Conservation (phyloP, 257 asterid species). For the Solanum piurae region DNA sequence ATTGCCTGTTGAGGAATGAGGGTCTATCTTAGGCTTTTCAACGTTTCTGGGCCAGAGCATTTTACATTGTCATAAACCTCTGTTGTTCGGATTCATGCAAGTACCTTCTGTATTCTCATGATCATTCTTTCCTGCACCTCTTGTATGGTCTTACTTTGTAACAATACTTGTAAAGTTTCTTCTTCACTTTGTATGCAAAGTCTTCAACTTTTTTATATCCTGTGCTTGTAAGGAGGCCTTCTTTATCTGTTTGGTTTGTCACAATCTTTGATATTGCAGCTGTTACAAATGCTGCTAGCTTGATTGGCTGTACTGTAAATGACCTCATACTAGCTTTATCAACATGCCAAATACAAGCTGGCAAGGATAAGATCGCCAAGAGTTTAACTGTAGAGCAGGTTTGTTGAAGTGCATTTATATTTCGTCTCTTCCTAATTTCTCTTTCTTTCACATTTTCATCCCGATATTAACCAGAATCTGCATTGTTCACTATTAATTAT, state of each 20-base stretch:
- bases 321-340: conserved; percentile 72
- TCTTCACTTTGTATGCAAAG: neutral
- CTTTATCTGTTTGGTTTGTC: neutral
- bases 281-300: conserved; percentile 56
- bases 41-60: neutral
- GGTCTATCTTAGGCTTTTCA: neutral
- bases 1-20: neutral
- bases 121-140: neutral
- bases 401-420: neutral
- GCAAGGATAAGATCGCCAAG: conserved; percentile 51
- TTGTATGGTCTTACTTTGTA: neutral
- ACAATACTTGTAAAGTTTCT: neutral
- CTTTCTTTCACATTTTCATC: conserved; percentile 1
- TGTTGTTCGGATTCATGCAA: neutral
- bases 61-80: neutral
- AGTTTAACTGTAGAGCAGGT: conserved; percentile 73
- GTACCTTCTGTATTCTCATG: neutral
- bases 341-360: conserved; percentile 52
- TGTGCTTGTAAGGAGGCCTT: neutral
- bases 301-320: conserved; percentile 68
- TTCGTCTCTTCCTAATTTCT: neutral
- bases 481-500: neutral
- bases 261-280: conserved; percentile 34
- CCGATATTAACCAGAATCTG: neutral
- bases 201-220: neutral